phyloP scores from a whole-genome alignment of 2,329 filamentous ascomycete species.

The Plenodomus biglobosus region DNA sequence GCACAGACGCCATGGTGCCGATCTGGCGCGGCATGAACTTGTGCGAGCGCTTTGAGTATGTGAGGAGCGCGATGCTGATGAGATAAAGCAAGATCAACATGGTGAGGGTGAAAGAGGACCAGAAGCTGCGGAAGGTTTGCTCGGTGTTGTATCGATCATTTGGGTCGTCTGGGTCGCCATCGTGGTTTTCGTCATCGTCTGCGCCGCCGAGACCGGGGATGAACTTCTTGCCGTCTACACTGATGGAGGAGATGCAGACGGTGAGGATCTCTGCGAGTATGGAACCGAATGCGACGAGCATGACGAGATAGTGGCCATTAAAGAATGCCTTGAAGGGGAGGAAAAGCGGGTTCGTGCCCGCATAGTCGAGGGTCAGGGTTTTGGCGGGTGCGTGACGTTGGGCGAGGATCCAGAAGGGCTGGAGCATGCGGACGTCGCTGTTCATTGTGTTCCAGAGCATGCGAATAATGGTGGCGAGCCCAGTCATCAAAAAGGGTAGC shows the following conservation, averaged over 20 bases:
- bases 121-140: constrained; percentile 62
- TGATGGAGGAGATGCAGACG: constrained; percentile 67
- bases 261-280: constrained; percentile 74
- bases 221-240: constrained; percentile 65
- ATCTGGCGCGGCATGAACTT: constrained; percentile 77
- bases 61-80: constrained; percentile 58
- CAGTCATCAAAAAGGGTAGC: constrained; percentile 66
- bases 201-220: constrained; percentile 39
- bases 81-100: constrained; percentile 68
- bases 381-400: constrained; percentile 65
- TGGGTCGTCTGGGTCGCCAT: constrained; percentile 1
- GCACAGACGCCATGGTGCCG: constrained; percentile 73
- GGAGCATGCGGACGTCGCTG: constrained; percentile 69
- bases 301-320: constrained; percentile 66
- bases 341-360: constrained; percentile 68
- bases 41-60: constrained; percentile 64
- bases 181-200: constrained; percentile 12
- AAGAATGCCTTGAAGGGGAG: constrained; percentile 63
- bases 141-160: constrained; percentile 39
- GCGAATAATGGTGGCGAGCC: constrained; percentile 66
- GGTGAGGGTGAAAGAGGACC: constrained; percentile 63
- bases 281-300: constrained; percentile 69
- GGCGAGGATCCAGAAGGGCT: constrained; percentile 72
- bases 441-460: constrained; percentile 70
- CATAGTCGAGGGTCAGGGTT: constrained; percentile 72